Conservation (phyloP, 108 stramenopile genomes). For the Skeletonema costatum region DNA sequence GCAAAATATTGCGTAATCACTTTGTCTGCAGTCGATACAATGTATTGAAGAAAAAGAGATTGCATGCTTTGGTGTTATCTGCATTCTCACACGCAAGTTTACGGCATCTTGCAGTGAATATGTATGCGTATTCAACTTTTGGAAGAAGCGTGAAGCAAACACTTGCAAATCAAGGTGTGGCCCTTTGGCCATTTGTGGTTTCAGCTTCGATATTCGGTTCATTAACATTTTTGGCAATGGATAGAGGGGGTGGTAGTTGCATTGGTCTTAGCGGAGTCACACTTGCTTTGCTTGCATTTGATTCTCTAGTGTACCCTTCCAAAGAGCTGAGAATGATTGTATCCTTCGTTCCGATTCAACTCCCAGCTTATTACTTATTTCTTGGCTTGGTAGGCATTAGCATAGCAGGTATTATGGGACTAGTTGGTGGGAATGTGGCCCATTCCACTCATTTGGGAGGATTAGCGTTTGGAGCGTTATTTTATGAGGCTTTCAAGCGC, state of each 20-base stretch:
- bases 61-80: conserved; percentile 50
- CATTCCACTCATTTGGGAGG: conserved; percentile 83
- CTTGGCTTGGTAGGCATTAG: conserved; percentile 47
- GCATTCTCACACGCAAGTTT: conserved; percentile 68
- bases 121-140: conserved; percentile 57
- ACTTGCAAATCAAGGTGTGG: conserved; percentile 15
- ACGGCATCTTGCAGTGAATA: conserved; percentile 60
- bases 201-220: conserved; percentile 49
- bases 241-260: conserved; percentile 45
- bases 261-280: conserved; percentile 78
- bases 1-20: conserved; percentile 38
- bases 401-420: conserved; percentile 43
- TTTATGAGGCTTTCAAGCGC: conserved; percentile 60
- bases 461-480: conserved; percentile 65
- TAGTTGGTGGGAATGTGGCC: conserved; percentile 44
- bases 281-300: conserved; percentile 62
- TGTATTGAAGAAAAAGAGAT: conserved; percentile 31
- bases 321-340: conserved; percentile 51
- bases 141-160: conserved; percentile 45
- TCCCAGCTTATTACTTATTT: conserved; percentile 58
- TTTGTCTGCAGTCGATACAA: conserved; percentile 63
- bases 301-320: conserved; percentile 54
- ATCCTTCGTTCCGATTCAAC: conserved; percentile 59
- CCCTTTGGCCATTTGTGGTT: conserved; percentile 61
- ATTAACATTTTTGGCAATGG: conserved; percentile 37